Percentiles rank a stretch among this genome's conserved stretches.
Evolutionary conservation across 176 grass and related monocot genomes (phyloP).

Genomic region (Eleusine coracana): DNA sequence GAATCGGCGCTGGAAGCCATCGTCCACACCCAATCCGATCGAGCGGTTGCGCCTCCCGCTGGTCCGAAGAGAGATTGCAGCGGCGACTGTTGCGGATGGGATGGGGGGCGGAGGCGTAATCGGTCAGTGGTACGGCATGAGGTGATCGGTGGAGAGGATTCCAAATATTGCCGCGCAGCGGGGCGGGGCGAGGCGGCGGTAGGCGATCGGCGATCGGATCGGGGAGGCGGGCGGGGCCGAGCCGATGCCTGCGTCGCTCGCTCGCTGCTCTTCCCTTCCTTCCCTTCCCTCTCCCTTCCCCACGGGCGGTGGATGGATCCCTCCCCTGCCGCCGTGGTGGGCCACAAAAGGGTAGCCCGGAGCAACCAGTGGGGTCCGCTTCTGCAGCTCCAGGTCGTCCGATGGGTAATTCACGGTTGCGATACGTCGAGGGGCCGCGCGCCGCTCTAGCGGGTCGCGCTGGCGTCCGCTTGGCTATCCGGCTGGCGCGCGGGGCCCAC

Average conservation of each 20-base stretch:
- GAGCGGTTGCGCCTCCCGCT: background rate
- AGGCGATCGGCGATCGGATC: constrained; percentile 55
- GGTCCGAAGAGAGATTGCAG: background rate
- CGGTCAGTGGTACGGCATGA: constrained; percentile 44
- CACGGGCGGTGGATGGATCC: constrained; percentile 50
- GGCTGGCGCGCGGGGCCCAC: constrained; percentile 36
- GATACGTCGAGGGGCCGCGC: background rate
- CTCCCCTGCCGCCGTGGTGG: constrained; percentile 30
- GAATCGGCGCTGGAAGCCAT: constrained; percentile 56
- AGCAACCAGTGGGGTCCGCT: constrained; percentile 17
- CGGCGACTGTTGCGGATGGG: background rate
- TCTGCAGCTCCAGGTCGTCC: background rate
- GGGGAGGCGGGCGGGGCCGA: constrained; percentile 11
- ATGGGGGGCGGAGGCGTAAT: constrained; percentile 20
- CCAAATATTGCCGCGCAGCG: constrained; percentile 53
- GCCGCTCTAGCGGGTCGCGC: constrained; percentile 40
- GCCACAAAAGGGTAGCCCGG: constrained; percentile 46
- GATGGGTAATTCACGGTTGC: background rate
- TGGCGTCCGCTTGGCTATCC: constrained; percentile 37
- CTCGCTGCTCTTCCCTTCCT: constrained; percentile 44
- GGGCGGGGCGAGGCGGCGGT: background rate
- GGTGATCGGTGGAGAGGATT: constrained; percentile 42
- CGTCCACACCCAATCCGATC: constrained; percentile 38
- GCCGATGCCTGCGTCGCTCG: constrained; percentile 42
- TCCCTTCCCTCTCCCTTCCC: constrained; percentile 6